phyloP scores from a whole-genome alignment of 1,284 basidiomycete species.

The Heliocybe sulcata region DNA sequence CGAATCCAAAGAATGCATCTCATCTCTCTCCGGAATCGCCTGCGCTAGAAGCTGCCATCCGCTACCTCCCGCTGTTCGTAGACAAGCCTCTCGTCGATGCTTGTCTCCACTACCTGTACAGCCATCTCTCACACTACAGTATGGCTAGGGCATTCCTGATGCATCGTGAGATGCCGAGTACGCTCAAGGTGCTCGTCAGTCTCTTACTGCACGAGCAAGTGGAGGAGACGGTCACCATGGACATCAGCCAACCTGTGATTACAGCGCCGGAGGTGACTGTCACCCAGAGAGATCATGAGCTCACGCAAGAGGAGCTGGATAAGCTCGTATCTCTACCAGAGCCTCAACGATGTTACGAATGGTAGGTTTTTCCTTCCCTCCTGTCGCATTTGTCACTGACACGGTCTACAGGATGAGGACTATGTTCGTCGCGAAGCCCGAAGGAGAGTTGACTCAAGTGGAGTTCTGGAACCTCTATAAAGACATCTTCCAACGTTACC shows the following conservation, averaged over 20 bases:
- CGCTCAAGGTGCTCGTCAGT: constrained; percentile 59
- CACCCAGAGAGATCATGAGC: constrained; percentile 44
- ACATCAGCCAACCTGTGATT: constrained; percentile 49
- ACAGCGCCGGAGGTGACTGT: constrained; percentile 45
- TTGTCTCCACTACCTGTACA: constrained; percentile 69
- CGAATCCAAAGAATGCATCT: constrained; percentile 48
- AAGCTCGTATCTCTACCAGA: constrained; percentile 50
- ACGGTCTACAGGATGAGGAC: constrained; percentile 64
- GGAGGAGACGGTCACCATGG: constrained; percentile 54
- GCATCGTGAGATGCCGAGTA: constrained; percentile 58
- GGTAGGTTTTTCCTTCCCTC: constrained; percentile 36
- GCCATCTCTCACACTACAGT: constrained; percentile 64
- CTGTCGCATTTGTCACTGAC: constrained; percentile 1
- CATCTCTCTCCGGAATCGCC: constrained; percentile 47
- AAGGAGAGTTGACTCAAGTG: constrained; percentile 80
- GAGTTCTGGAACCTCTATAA: constrained; percentile 88
- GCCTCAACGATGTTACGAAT: constrained; percentile 72
- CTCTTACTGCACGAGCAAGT: constrained; percentile 63
- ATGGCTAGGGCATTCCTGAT: constrained; percentile 75
- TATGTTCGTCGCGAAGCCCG: constrained; percentile 65
- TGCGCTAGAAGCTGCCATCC: constrained; percentile 52
- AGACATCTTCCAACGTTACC: constrained; percentile 53
- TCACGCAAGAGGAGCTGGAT: constrained; percentile 63
- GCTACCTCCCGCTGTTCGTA: constrained; percentile 65
- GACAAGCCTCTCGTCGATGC: constrained; percentile 66